phyloP scores from a whole-genome alignment of 1,284 basidiomycete species.

The Taiwanofungus camphoratus region DNA sequence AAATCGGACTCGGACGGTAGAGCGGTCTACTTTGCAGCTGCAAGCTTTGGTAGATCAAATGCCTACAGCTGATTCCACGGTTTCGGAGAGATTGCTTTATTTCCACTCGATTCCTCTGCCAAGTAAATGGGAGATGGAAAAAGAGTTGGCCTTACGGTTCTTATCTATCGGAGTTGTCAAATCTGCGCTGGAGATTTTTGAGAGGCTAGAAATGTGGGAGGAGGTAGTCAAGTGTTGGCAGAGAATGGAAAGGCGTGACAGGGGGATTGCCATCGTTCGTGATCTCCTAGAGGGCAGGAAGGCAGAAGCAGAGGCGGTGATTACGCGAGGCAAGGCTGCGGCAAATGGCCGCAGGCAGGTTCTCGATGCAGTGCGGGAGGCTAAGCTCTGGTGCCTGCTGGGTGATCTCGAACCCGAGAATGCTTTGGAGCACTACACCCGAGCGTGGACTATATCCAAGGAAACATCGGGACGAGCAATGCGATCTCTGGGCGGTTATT shows the following conservation, averaged over 20 bases:
- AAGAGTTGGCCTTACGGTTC: conserved; percentile 80
- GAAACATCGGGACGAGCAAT: conserved; percentile 84
- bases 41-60: conserved; percentile 94
- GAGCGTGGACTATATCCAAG: conserved; percentile 81
- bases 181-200: conserved; percentile 88
- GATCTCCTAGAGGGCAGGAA: conserved; percentile 82
- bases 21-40: conserved; percentile 84
- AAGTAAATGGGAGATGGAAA: conserved; percentile 87
- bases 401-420: conserved; percentile 83
- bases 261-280: conserved; percentile 72
- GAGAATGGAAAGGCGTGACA: conserved; percentile 71
- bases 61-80: conserved; percentile 74
- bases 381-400: conserved; percentile 93
- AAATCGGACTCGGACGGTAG: conserved; percentile 82
- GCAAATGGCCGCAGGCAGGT: conserved; percentile 37
- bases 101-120: conserved; percentile 79
- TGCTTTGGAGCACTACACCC: conserved; percentile 69
- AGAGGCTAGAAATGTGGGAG: conserved; percentile 95
- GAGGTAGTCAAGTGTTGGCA: conserved; percentile 86
- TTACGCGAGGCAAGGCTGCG: conserved; percentile 52
- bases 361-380: conserved; percentile 70
- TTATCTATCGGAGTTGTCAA: conserved; percentile 79
- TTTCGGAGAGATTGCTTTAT: conserved; percentile 71
- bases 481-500: conserved; percentile 83
- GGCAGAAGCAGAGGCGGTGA: conserved; percentile 72